A percentile compares a stretch with the other conserved stretches of the same genome.
Evolutionary conservation across 2,329 filamentous ascomycete genomes (phyloP).

Genomic region (Amauroascus verrucosus): DNA sequence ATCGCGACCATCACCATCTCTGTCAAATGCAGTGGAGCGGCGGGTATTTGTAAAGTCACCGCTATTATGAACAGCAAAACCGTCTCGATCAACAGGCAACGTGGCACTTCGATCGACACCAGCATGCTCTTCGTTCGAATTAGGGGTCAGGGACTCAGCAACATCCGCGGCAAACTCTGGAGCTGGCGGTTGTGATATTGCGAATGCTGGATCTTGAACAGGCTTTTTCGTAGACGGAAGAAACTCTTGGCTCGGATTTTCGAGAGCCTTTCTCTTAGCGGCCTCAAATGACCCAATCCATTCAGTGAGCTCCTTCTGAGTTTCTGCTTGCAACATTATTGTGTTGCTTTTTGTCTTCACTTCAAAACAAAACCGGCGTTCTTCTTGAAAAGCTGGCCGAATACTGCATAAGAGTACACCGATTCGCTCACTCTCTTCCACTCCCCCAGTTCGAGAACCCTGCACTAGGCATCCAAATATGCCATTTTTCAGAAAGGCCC

Average conservation of each 20-base stretch:
- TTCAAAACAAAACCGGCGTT: conserved; percentile 93
- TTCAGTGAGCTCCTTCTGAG: conserved; percentile 79
- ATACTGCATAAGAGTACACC: conserved; percentile 89
- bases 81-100: conserved; percentile 54
- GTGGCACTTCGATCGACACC: conserved; percentile 53
- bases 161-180: conserved; percentile 82
- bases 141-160: conserved; percentile 53
- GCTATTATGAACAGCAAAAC: conserved; percentile 52
- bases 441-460: conserved; percentile 65
- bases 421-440: conserved; percentile 92
- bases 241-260: conserved; percentile 52
- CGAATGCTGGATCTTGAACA: conserved; percentile 64
- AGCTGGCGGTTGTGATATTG: conserved; percentile 76
- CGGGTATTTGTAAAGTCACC: conserved; percentile 53
- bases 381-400: conserved; percentile 81
- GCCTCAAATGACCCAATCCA: conserved; percentile 92
- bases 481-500: conserved; percentile 92
- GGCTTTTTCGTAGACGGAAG: conserved; percentile 35
- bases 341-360: conserved; percentile 95
- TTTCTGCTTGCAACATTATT: conserved; percentile 83
- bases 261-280: conserved; percentile 83
- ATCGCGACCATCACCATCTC: conserved; percentile 65
- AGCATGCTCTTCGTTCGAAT: conserved; percentile 46
- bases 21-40: conserved; percentile 43
- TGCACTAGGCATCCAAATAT: conserved; percentile 93